Base-by-base conservation (phyloP, 2,329 filamentous ascomycete species). In the Sporothrix curviconia region DNA sequence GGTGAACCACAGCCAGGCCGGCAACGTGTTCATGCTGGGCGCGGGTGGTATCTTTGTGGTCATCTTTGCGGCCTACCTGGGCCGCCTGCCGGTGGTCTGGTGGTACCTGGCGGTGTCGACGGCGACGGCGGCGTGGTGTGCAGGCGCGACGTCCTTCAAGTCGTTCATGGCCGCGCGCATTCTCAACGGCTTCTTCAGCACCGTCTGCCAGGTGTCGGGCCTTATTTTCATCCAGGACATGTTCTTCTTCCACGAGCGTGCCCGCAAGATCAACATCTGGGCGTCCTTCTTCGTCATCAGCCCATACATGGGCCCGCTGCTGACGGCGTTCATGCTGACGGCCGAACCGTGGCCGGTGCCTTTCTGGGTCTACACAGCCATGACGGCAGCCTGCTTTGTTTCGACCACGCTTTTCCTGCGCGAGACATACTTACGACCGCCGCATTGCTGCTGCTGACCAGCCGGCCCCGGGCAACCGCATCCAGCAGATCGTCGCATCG, bases 231-330 rank as follows among this genome's bases (percentile, higher is more conserved):
- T 81, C 64, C 77, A 81, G 55, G 81, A 84, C 65, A 73, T 82
- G 58, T 84, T 81, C 70, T 83, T 81, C 70, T 81, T 82, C 67
- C 81, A 84, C 62, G 75, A 83, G 60, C 71, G 78, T 36, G 76
- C 76, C 1, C 67, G 76, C 22, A 78, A 78, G 64, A 78, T 78
- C 59, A 75, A 76, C 51, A 68, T 78, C 37, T 78, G 75, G 75
- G 74, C 73, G 62, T 70, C 63, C 28, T 70, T 65, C 22, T 47
- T 55, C 17, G 22, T 54, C 36, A 56, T 53, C 24, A 62, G 15
- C 30, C 63, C 55, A 42, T 80, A 76, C 62, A 65, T 74, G 59
- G 76, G 75, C 1, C 76, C 76, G 0, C 65, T 77, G 2, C 63
- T 78, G 12, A 69, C 69, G 5, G 75, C 76, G 9, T 82, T 81